phyloP scores from a whole-genome alignment of 2,329 filamentous ascomycete species.

The Davidsoniella neocaledoniae region DNA sequence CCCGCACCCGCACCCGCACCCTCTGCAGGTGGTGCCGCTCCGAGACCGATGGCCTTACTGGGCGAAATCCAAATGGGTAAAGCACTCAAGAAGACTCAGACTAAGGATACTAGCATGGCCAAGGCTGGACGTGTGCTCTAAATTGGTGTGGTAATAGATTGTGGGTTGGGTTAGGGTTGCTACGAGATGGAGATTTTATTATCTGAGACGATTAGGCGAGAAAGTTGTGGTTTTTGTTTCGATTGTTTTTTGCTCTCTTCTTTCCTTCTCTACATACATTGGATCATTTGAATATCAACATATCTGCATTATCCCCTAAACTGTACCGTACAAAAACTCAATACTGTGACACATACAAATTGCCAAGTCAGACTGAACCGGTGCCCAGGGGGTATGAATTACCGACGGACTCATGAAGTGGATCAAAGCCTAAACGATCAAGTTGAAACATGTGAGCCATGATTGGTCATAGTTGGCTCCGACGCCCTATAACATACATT shows the following conservation, averaged over 20 bases:
- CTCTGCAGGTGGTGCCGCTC: slow-evolving; percentile 17
- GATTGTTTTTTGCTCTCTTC: slow-evolving; percentile 13
- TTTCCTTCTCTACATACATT: background rate
- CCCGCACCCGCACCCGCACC: slow-evolving; percentile 27
- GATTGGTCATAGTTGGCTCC: no score
- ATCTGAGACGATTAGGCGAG: background rate
- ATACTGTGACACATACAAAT: no score
- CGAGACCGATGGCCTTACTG: slow-evolving; percentile 48
- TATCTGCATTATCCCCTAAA: no score
- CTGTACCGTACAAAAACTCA: no score
- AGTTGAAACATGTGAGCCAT: no score
- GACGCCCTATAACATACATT: no score
- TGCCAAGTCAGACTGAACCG: no score
- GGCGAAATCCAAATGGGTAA: slow-evolving; percentile 70
- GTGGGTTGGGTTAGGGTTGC: background rate
- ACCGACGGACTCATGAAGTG: no score
- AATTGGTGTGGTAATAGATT: background rate
- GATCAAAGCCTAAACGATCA: no score
- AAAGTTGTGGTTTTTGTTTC: slow-evolving; percentile 13
- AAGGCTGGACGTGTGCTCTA: slow-evolving; percentile 57
- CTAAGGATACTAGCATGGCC: slow-evolving; percentile 67
- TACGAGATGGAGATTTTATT: background rate
- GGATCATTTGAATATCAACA: no score
- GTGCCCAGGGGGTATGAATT: no score
- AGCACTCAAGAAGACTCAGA: slow-evolving; percentile 70